Evolutionary conservation across 179 eudicot genomes (phyloP).

Genomic region (Patellifolia procumbens): DNA sequence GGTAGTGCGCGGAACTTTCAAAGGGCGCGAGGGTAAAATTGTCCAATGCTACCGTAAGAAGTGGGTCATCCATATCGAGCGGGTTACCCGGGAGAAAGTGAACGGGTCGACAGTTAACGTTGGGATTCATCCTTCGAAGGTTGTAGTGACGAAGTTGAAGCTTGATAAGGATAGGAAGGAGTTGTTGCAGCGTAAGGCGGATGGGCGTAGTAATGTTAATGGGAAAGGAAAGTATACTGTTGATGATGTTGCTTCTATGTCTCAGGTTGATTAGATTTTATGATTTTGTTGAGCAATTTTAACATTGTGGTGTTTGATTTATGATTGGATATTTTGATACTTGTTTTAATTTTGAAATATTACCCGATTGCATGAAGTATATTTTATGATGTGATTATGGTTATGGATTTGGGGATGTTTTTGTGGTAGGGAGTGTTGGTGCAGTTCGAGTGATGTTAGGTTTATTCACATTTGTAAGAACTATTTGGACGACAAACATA

Average conservation of each 20-base stretch:
- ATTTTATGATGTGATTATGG: no score
- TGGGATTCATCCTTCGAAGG: slow-evolving; percentile 54
- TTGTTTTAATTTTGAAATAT: no score
- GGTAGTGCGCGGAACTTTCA: slow-evolving; percentile 45
- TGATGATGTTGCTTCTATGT: slow-evolving; percentile 38
- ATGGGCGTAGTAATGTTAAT: slow-evolving; percentile 61
- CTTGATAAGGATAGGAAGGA: slow-evolving; percentile 61
- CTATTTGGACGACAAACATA: no score
- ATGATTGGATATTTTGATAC: no score
- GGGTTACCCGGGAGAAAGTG: slow-evolving; percentile 63
- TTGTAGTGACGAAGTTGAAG: slow-evolving; percentile 52
- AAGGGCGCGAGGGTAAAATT: slow-evolving; percentile 65
- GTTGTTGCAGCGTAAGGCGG: slow-evolving; percentile 55
- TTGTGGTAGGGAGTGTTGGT: no score
- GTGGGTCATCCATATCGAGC: slow-evolving; percentile 67
- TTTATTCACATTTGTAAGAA: no score
- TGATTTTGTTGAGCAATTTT: no score
- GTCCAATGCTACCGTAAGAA: slow-evolving; percentile 61
- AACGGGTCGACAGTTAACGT: slow-evolving; percentile 69
- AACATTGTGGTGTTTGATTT: no score
- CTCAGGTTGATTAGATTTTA: slow-evolving; percentile 4
- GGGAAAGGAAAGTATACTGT: slow-evolving; percentile 66
- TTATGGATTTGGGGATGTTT: no score
- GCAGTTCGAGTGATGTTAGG: no score
- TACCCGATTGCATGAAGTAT: no score